Evolutionary conservation across 345 rosid species (phyloP).

Genomic region (Salix purpurea): DNA sequence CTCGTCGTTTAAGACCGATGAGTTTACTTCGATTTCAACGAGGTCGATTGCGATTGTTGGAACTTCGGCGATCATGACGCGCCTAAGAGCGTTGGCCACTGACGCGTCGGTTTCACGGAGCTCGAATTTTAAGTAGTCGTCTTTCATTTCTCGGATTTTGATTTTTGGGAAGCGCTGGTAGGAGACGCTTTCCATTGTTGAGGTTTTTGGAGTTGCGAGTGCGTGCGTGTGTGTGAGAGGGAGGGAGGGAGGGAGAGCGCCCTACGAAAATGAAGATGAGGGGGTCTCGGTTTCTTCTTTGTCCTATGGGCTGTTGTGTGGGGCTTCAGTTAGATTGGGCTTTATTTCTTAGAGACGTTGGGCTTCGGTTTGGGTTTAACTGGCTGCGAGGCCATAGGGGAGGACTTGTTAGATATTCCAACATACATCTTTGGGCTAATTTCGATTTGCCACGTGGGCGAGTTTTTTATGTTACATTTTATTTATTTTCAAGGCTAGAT

Average conservation of each 20-base stretch:
- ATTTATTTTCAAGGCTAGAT: no score
- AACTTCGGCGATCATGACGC: conserved; percentile 94
- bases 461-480: no score
- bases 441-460: no score
- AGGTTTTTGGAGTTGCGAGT: neutral
- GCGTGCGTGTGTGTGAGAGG: neutral
- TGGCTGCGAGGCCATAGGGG: no score
- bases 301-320: neutral
- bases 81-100: conserved; percentile 93
- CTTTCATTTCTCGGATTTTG: conserved; percentile 73
- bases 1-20: conserved; percentile 90
- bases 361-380: no score
- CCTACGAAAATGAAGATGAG: neutral
- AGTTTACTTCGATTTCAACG: conserved; percentile 84
- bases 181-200: conserved; percentile 56
- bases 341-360: no score
- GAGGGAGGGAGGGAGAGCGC: no score
- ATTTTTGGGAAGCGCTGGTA: conserved; percentile 89
- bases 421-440: no score
- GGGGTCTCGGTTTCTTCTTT: neutral
- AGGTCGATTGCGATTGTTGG: conserved; percentile 96
- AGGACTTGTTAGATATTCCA: no score
- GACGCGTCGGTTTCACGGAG: conserved; percentile 89
- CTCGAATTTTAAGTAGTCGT: conserved; percentile 82
- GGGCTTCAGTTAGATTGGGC: neutral